A percentile compares a stretch with the other conserved stretches of the same genome.
These are phyloP conservation scores for Salix brachista DNA, from an alignment of 345 rosid species.

Conservation along the genomic window DNA sequence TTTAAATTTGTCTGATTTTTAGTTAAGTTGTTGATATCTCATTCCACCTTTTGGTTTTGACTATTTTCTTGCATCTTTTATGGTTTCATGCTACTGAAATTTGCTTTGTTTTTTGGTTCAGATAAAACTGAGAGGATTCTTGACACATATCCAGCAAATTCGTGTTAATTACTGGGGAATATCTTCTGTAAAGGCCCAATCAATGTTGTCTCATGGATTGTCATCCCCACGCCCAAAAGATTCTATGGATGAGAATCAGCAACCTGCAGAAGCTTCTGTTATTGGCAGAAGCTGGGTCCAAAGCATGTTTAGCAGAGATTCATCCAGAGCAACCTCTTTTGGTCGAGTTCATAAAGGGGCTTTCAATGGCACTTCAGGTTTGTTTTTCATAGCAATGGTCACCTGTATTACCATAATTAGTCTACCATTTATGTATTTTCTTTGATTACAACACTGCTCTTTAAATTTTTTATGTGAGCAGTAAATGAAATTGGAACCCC, in stretches of 20 bases:
- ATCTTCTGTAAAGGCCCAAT: conserved; percentile 62
- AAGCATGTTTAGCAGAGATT: conserved; percentile 97
- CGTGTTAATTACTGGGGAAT: conserved; percentile 90
- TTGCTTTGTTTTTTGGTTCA: conserved; percentile 27
- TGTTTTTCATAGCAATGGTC: conserved; percentile 13
- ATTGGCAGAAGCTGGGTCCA: conserved; percentile 99
- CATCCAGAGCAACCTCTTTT: conserved; percentile 69
- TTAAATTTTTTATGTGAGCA: conserved; percentile 13
- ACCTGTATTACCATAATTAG: neutral
- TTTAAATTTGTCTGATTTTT: neutral
- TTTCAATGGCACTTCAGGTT: conserved; percentile 73
- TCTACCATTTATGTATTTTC: conserved; percentile 5
- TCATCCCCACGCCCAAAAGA: conserved; percentile 87
- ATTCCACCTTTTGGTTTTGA: too few relatives aligned
- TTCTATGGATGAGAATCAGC: conserved; percentile 61
- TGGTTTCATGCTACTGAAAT: neutral
- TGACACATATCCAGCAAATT: conserved; percentile 92
- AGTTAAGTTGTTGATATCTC: neutral
- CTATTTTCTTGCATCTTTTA: neutral
- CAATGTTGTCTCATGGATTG: conserved; percentile 57
- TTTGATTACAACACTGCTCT: neutral
- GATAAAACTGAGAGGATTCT: conserved; percentile 93
- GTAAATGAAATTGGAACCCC: conserved; percentile 43
- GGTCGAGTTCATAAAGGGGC: conserved; percentile 76
- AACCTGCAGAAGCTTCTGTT: conserved; percentile 89